These are phyloP conservation scores for Brassica juncea DNA, from an alignment of 345 rosid genomes.

Conservation along the genomic window DNA sequence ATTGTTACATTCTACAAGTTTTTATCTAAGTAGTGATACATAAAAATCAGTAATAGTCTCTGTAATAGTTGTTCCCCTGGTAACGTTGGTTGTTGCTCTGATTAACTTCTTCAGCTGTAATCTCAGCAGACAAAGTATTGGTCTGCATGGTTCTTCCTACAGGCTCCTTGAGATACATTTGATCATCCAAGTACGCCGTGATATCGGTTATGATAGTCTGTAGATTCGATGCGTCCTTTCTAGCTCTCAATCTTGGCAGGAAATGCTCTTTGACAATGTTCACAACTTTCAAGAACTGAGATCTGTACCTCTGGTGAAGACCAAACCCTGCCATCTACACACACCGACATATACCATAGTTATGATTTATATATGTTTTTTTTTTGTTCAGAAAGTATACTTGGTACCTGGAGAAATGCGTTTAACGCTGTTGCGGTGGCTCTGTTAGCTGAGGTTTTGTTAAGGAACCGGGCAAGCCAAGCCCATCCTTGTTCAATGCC, in stretches of 20 bases:
- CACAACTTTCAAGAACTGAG: slow-evolving; percentile 72
- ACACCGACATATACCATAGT: not conserved
- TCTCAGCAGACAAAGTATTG: slow-evolving; percentile 42
- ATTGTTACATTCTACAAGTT: not conserved
- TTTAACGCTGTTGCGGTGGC: slow-evolving; percentile 72
- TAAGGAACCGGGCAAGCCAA: slow-evolving; percentile 72
- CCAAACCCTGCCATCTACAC: slow-evolving; percentile 65
- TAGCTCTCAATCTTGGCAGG: slow-evolving; percentile 49
- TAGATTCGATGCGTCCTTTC: slow-evolving; percentile 49
- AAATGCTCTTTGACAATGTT: slow-evolving; percentile 56
- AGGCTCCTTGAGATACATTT: slow-evolving; percentile 60
- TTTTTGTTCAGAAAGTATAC: not conserved
- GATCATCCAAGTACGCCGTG: slow-evolving; percentile 61
- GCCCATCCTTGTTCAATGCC: slow-evolving; percentile 83
- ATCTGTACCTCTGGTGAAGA: slow-evolving; percentile 57
- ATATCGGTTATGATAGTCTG: slow-evolving; percentile 48
- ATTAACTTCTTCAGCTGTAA: slow-evolving; percentile 44
- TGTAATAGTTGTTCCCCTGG: slow-evolving; percentile 7
- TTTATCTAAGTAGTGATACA: not conserved
- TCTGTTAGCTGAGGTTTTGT: slow-evolving; percentile 60
- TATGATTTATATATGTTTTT: not conserved
- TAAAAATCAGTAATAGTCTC: slow-evolving; percentile 2
- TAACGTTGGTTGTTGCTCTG: slow-evolving; percentile 34
- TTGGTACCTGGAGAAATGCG: slow-evolving; percentile 47
- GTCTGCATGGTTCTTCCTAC: slow-evolving; percentile 58